Evolutionary conservation across 768 basidiomycete genomes (phyloP).

Genomic region (Hirschioporus abietinus): DNA sequence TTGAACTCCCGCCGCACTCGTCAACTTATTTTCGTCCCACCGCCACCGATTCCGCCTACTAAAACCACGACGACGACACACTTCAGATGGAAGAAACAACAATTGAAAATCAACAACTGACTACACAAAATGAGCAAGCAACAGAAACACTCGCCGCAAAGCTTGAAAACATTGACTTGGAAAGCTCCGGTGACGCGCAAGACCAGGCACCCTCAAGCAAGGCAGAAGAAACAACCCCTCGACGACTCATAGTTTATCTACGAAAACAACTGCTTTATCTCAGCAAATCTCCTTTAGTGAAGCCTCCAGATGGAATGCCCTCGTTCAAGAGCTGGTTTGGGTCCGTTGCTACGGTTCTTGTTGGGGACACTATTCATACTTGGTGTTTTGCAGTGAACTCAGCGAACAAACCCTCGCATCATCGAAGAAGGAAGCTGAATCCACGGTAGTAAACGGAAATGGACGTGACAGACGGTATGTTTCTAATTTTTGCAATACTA

Average conservation of each 20-base stretch:
- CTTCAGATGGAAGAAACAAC: neutral
- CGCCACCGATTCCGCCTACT: constrained; percentile 7
- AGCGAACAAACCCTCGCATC: constrained; percentile 48
- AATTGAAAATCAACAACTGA: neutral
- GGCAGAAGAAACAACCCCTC: constrained; percentile 28
- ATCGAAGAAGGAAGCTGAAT: constrained; percentile 66
- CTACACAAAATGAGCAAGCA: neutral
- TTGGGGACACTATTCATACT: constrained; percentile 11
- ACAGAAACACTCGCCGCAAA: constrained; percentile 1
- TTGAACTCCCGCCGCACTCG: constrained; percentile 5
- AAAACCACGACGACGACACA: neutral
- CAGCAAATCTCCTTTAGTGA: constrained; percentile 70
- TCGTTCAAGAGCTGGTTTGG: constrained; percentile 85
- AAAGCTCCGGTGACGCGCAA: constrained; percentile 1
- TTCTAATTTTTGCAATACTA: constrained; percentile 7
- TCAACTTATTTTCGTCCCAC: constrained; percentile 5
- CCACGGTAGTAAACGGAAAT: constrained; percentile 41
- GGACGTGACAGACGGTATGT: constrained; percentile 65
- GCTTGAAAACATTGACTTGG: neutral
- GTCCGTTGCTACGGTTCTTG: constrained; percentile 39
- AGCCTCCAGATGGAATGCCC: constrained; percentile 71
- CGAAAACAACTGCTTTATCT: constrained; percentile 64
- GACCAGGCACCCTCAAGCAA: neutral
- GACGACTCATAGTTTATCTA: constrained; percentile 61
- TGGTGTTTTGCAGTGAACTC: constrained; percentile 33